A percentile compares a stretch with the other conserved stretches of the same genome.
Evolutionary conservation across 805 yeast genomes (phyloP).

Genomic region (Millerago galiae): DNA sequence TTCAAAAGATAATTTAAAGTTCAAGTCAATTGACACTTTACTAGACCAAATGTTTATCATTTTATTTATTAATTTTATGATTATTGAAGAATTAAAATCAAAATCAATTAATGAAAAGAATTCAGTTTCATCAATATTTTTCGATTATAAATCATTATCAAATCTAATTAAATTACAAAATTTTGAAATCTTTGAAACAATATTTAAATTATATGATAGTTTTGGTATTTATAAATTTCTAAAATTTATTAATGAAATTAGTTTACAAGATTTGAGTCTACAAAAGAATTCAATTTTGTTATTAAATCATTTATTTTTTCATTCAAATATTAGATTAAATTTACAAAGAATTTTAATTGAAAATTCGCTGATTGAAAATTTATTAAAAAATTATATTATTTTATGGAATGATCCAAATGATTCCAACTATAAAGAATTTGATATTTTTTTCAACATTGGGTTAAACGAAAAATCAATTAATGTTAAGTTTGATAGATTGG

Average conservation of each 20-base stretch:
- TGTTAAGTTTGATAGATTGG: constrained; percentile 3
- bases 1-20: constrained; percentile 9
- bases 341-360: constrained; percentile 12
- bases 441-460: constrained; percentile 3
- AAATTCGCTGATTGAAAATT: constrained; percentile 21
- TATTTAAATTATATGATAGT: constrained; percentile 31
- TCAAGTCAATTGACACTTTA: constrained; percentile 6
- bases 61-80: constrained; percentile 8
- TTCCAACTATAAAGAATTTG: constrained; percentile 13
- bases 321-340: not conserved
- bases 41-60: constrained; percentile 14
- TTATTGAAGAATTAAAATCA: constrained; percentile 11
- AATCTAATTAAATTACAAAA: constrained; percentile 20
- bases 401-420: constrained; percentile 32
- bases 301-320: constrained; percentile 27
- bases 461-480: not conserved
- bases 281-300: constrained; percentile 26
- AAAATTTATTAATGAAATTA: constrained; percentile 27
- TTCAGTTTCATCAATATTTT: constrained; percentile 5
- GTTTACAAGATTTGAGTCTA: constrained; percentile 29
- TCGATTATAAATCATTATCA: constrained; percentile 12
- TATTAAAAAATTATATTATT: constrained; percentile 20
- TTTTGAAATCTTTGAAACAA: constrained; percentile 26
- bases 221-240: constrained; percentile 29
- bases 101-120: constrained; percentile 13